A percentile compares a stretch with the other conserved stretches of the same genome.
Evolutionary conservation across 306 rosid species (phyloP).

Genomic region (Inga oerstediana): DNA sequence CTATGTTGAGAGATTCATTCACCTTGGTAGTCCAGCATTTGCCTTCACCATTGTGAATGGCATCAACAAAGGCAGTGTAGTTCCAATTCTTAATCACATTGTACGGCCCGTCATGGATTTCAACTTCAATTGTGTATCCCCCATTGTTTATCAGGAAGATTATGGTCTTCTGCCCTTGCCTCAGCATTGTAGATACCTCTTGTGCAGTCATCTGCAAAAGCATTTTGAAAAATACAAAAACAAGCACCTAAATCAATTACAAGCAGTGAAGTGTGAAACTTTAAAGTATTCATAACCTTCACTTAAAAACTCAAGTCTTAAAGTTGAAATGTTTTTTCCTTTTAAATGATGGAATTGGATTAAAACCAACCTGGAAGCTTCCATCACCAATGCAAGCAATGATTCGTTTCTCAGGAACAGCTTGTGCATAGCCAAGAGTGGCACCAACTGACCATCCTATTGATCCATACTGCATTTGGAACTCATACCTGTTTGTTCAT

Average conservation of each 20-base stretch:
- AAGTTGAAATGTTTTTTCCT: too few relatives aligned
- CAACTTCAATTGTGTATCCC: slow-evolving; percentile 89
- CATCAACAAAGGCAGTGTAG: slow-evolving; percentile 70
- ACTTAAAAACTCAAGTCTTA: not conserved
- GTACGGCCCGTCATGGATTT: slow-evolving; percentile 91
- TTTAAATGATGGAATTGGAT: too few relatives aligned
- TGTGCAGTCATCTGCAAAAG: slow-evolving; percentile 70
- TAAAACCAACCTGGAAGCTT: slow-evolving; percentile 78
- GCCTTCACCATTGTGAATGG: slow-evolving; percentile 88
- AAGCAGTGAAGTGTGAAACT: not conserved
- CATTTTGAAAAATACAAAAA: not conserved
- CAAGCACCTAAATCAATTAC: not conserved
- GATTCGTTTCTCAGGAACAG: slow-evolving; percentile 84
- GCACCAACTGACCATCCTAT: slow-evolving; percentile 98
- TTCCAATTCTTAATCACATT: slow-evolving; percentile 96
- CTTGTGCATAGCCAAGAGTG: slow-evolving; percentile 92
- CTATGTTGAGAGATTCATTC: slow-evolving; percentile 21
- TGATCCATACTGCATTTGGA: slow-evolving; percentile 93
- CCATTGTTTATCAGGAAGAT: slow-evolving; percentile 86
- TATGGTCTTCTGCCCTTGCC: slow-evolving; percentile 64
- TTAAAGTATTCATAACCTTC: not conserved
- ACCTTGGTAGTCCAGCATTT: slow-evolving; percentile 95
- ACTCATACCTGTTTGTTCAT: slow-evolving; percentile 65
- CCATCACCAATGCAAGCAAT: slow-evolving; percentile 89
- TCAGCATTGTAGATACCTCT: slow-evolving; percentile 82